These are phyloP conservation scores for Nitzschia inconspicua DNA, from an alignment of 108 stramenopile genomes.

Conservation along the genomic window DNA sequence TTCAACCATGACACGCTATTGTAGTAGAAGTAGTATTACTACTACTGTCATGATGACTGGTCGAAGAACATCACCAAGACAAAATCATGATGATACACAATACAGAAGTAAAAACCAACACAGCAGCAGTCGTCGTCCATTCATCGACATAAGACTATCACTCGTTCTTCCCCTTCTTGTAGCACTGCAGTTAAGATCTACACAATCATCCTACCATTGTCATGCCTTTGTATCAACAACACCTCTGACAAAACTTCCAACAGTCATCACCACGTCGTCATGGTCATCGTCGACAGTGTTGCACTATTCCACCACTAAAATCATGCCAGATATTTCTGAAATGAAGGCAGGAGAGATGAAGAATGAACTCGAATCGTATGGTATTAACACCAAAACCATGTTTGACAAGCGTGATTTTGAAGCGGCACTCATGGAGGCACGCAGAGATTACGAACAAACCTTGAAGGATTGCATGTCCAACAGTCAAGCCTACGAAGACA, in stretches of 20 bases:
- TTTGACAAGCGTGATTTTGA: slow-evolving; percentile 70
- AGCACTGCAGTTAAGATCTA: too few species aligned
- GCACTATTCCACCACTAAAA: too few species aligned
- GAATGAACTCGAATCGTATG: slow-evolving; percentile 64
- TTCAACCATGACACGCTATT: neutral
- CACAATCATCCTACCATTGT: too few species aligned
- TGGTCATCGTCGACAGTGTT: too few species aligned
- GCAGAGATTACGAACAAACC: slow-evolving; percentile 30
- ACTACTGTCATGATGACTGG: neutral
- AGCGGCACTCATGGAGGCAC: slow-evolving; percentile 41
- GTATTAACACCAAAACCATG: slow-evolving; percentile 56
- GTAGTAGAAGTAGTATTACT: too few species aligned
- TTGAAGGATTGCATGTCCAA: slow-evolving; percentile 5
- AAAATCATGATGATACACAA: too few species aligned
- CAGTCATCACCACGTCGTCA: too few species aligned
- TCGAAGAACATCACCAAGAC: neutral
- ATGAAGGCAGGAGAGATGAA: slow-evolving; percentile 65
- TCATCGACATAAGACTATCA: neutral
- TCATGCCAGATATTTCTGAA: slow-evolving; percentile 24
- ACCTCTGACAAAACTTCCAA: too few species aligned
- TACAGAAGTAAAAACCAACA: neutral
- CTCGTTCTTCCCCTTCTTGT: neutral
- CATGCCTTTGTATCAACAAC: too few species aligned
- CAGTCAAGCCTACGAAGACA: slow-evolving; percentile 1
- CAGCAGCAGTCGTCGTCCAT: neutral